Evolutionary conservation across 768 basidiomycete species (phyloP), one percentile per base, ranked within the genome.

Genomic region (Termitomyces sp.): DNA sequence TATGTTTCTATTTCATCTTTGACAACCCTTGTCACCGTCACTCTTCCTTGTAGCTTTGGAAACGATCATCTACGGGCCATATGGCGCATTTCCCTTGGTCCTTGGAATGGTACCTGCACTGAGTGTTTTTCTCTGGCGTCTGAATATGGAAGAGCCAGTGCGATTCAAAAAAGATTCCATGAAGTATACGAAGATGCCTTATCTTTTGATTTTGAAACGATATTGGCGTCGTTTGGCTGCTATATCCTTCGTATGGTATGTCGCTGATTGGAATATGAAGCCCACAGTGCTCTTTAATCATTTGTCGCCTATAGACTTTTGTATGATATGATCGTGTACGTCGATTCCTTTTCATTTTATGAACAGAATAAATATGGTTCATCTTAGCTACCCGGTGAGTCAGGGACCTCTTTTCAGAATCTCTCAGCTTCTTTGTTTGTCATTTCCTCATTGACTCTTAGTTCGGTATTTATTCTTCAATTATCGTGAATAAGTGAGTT

Each of bases 21-120:
- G 34, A 22, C 9, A 5, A 19, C 5, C 41, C 19, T 30, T 30
- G 15, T 22, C 10, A 17, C 6, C 15, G 15, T 37, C 15, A 37
- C 15, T 21, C 15, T 21, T 59, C 43, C 0, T n/a, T 6, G 26
- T 52, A 90, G 87, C 62, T 93, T 88, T 57, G 89, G 90, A 15
- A 62, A 78, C 40, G 68, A 89, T 57, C 93, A 93, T 66, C 83
- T 95, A 42, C 80, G 87, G 21, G 88, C 85, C 5, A 87, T 91
- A 2, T 95, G 92, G 92, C 84, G 93, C 46, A 61, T 90, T 34
- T 89, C 92, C 24, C 79, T 95, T 12, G 93, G 90, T n/a, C 24
- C 77, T 96, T 14, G 93, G 93, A 32, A 71, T 85, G 42, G 64
- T 96, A 47, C 93, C 93, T 28, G 92, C 93, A 10, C 56, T 82